Conservation (phyloP, 192 early-diverging fungal genomes). For the Podila minutissima region DNA sequence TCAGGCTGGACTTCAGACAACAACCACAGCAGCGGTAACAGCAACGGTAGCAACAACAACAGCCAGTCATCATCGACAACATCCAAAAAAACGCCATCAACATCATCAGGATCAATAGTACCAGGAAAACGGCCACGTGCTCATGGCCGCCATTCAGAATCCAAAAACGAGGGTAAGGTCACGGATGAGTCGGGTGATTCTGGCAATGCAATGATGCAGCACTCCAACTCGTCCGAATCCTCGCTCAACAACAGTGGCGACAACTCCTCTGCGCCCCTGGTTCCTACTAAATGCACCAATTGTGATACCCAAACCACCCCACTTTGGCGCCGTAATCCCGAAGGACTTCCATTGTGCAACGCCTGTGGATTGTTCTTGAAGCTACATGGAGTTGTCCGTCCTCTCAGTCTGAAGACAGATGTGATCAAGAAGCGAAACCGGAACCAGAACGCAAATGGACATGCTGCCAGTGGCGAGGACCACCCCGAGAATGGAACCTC, state of each 20-base stretch:
- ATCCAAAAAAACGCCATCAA: conserved; percentile 44
- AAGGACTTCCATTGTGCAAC: conserved; percentile 94
- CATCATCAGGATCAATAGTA: conserved; percentile 28
- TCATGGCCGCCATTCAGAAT: conserved; percentile 31
- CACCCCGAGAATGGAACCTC: conserved; percentile 5
- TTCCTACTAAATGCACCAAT: conserved; percentile 77
- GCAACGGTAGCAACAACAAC: background rate
- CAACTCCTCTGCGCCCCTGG: conserved; percentile 33
- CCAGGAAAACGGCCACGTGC: conserved; percentile 46
- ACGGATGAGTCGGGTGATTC: conserved; percentile 14
- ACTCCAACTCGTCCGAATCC: conserved; percentile 23
- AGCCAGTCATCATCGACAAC: background rate
- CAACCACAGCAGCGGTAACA: background rate
- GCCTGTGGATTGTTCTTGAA: conserved; percentile 97
- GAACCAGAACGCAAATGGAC: conserved; percentile 26
- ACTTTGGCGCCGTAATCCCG: conserved; percentile 92
- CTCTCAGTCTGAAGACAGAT: conserved; percentile 88
- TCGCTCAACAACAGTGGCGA: conserved; percentile 19
- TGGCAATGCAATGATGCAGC: conserved; percentile 10
- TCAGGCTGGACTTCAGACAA: conserved; percentile 17
- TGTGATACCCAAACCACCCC: conserved; percentile 92
- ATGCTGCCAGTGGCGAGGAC: background rate
- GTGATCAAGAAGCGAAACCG: conserved; percentile 94
- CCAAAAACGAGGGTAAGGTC: conserved; percentile 9
- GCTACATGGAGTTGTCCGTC: conserved; percentile 90